phyloP scores from a whole-genome alignment of 1,284 basidiomycete genomes.

The Melampsora americana region DNA sequence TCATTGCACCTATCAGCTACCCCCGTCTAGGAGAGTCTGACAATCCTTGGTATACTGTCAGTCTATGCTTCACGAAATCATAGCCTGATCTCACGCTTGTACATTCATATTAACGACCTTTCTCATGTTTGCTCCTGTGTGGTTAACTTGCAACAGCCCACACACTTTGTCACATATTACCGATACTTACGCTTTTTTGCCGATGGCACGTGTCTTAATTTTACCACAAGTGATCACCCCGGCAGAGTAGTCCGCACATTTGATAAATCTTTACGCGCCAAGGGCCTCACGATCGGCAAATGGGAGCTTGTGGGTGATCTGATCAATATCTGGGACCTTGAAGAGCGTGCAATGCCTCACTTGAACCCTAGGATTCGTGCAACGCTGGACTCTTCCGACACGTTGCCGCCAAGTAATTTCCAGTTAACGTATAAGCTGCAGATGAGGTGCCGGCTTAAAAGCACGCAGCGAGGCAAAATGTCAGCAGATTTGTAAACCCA shows the following conservation, averaged over 20 bases:
- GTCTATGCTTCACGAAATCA: neutral
- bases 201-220: slow-evolving; percentile 15
- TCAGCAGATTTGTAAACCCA: neutral
- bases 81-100: neutral
- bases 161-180: slow-evolving; percentile 29
- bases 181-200: slow-evolving; percentile 26
- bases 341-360: neutral
- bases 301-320: neutral
- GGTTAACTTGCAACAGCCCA: neutral
- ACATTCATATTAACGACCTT: neutral
- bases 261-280: neutral
- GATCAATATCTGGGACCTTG: neutral
- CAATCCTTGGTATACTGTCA: slow-evolving; percentile 38
- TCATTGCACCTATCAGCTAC: slow-evolving; percentile 29
- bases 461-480: neutral
- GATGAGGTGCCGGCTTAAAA: neutral
- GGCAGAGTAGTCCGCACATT: slow-evolving; percentile 5
- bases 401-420: neutral
- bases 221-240: slow-evolving; percentile 24
- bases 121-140: too few species aligned
- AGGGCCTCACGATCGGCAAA: neutral
- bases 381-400: neutral
- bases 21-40: slow-evolving; percentile 30
- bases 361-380: neutral
- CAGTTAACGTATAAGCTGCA: neutral